Percentiles rank a stretch among this genome's conserved stretches.
Conservation (phyloP, 495 filamentous ascomycete species). For the Aspergillus affinis region DNA sequence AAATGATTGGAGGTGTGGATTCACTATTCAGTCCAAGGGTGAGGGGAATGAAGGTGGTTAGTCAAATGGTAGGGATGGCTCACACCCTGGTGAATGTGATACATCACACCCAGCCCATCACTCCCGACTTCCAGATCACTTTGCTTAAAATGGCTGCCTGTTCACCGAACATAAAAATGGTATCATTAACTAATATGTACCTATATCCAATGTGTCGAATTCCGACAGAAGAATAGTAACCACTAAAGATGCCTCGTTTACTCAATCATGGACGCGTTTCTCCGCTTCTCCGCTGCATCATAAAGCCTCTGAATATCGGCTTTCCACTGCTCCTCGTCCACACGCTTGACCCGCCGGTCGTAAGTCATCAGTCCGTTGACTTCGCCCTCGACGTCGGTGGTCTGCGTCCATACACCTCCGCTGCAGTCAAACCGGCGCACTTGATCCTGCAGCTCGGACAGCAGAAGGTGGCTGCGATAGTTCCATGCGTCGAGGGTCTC, state of each 20-base stretch:
- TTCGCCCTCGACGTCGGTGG: slow-evolving; percentile 73
- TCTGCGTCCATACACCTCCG: slow-evolving; percentile 64
- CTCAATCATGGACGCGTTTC: background rate
- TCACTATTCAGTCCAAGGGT: too few relatives aligned
- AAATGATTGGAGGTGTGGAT: too few relatives aligned
- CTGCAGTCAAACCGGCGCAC: slow-evolving; percentile 56
- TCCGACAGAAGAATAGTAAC: background rate
- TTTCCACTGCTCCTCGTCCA: slow-evolving; percentile 58
- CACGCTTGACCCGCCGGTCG: slow-evolving; percentile 56
- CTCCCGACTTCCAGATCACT: too few relatives aligned
- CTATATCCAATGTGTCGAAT: background rate
- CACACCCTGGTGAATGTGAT: too few relatives aligned
- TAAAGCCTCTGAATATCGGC: slow-evolving; percentile 59
- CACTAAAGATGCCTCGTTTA: background rate
- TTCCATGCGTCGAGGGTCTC: slow-evolving; percentile 58
- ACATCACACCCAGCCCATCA: too few relatives aligned
- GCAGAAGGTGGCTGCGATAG: slow-evolving; percentile 54
- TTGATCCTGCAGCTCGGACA: slow-evolving; percentile 59
- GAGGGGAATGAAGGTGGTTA: too few relatives aligned
- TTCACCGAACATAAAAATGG: background rate
- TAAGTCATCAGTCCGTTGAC: slow-evolving; percentile 70
- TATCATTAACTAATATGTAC: background rate
- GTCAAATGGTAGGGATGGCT: too few relatives aligned
- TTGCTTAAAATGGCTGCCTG: too few relatives aligned
- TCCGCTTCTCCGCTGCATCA: slow-evolving; percentile 41